These are phyloP conservation scores for Phytopythium ostracodes DNA, from an alignment of 352 stramenopile species.

Conservation along the genomic window DNA sequence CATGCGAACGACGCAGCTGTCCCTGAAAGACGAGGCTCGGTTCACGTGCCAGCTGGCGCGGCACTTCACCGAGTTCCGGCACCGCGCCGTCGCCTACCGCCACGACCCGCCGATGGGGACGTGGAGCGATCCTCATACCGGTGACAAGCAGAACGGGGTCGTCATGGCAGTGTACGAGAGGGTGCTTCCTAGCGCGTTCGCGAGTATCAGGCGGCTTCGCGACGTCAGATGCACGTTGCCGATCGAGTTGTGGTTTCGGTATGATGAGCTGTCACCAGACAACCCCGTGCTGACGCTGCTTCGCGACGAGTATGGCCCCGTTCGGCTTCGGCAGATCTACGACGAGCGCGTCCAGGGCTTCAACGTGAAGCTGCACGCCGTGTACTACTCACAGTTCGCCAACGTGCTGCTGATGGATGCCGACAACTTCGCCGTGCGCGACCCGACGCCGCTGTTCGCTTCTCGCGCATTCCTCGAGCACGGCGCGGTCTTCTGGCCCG, in stretches of 20 bases:
- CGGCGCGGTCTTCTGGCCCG: conserved; percentile 46
- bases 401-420: conserved; percentile 44
- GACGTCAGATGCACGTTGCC: conserved; percentile 34
- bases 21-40: conserved; percentile 58
- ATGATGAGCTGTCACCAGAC: conserved; percentile 35
- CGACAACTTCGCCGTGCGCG: conserved; percentile 39
- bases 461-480: conserved; percentile 21
- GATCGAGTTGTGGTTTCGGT: conserved; percentile 51
- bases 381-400: conserved; percentile 49
- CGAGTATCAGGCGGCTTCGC: conserved; percentile 37
- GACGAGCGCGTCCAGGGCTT: conserved; percentile 46
- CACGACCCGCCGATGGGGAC: conserved; percentile 51
- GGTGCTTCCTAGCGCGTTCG: conserved; percentile 44
- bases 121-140: neutral
- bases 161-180: conserved; percentile 44
- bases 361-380: conserved; percentile 43
- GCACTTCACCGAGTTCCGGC: conserved; percentile 50
- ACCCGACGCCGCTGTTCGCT: conserved; percentile 41
- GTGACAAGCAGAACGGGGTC: conserved; percentile 21
- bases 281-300: conserved; percentile 35
- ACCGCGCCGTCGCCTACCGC: conserved; percentile 35
- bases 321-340: conserved; percentile 38
- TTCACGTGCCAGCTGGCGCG: conserved; percentile 68
- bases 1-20: conserved; percentile 61
- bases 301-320: conserved; percentile 23